Evolutionary conservation across 257 asterid genomes (phyloP), one percentile per base, ranked within the genome.

Genomic region (Przewalskia tangutica): DNA sequence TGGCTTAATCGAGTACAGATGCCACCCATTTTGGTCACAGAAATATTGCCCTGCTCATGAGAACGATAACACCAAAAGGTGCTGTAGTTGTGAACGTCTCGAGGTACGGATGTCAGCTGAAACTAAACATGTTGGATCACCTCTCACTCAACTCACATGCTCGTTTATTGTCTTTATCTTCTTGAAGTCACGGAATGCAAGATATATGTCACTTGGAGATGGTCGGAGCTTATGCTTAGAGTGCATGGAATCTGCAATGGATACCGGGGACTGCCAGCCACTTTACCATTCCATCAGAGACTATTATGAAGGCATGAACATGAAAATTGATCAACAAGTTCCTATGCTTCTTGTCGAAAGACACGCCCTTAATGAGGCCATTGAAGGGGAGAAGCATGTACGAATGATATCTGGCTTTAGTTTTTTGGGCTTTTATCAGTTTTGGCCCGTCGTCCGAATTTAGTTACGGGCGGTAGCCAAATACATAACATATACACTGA

Each of bases 261-360:
- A 96, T 83, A 94, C 97, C 0, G 97, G 97, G 32, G 99, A 96
- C 79, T 94, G 99, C 84, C 98, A 93, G 82, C 97, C 99, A 40
- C 85, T 96, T 65, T 96, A 96, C 89, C 98, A 90, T 86, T 68
- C 98, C 81, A 94, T 96, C 60, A 88, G 98, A 85, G 98, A 96
- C 82, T 96, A 85, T 89, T 96, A 94, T 11, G 99, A 96, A 89
- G 98, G 99, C 84, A 91, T 96, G 98, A 93, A 97, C 84, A 97
- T 97, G 99, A 91, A 89, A 86, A 92, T 97, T 16, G 90, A 90
- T 75, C 98, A 97, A 85, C 94, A 97, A 86, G 88, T 97, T 44
- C 97, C 99, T 1, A 92, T 97, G 98, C 98, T 97, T 85, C 98
- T 94, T 17, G 98, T 97, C 76, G 98, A 93, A 83, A 92, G 98